A percentile compares a stretch with the other conserved stretches of the same genome.
These are phyloP conservation scores for Claviceps paspali DNA, from an alignment of 2,329 filamentous ascomycete species.

Conservation along the genomic window DNA sequence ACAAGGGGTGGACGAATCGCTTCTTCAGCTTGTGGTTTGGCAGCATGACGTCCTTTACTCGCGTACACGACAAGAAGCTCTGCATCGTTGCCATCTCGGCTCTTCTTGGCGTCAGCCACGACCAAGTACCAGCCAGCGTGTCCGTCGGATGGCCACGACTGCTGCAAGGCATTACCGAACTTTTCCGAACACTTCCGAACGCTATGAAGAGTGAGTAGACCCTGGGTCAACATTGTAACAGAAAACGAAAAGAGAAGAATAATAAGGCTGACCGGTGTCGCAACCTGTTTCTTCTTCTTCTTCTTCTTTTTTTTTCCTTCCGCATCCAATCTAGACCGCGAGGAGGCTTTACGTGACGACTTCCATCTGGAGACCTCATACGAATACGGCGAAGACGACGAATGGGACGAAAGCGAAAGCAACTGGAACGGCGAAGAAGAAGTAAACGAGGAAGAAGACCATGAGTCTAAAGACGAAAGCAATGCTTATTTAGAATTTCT, in stretches of 20 bases:
- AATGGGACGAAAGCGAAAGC: conserved; percentile 68
- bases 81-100: conserved; percentile 88
- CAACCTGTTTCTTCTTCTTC: too few species aligned
- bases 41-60: conserved; percentile 80
- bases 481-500: conserved; percentile 92
- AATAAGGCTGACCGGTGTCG: too few species aligned
- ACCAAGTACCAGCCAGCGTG: conserved; percentile 80
- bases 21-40: conserved; percentile 99
- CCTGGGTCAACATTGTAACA: too few species aligned
- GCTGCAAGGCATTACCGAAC: conserved; percentile 69
- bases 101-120: conserved; percentile 62
- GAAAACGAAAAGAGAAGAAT: too few species aligned
- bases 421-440: conserved; percentile 66
- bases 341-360: conserved; percentile 83
- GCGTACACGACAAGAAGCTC: conserved; percentile 97
- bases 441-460: conserved; percentile 46
- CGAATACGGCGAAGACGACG: conserved; percentile 58
- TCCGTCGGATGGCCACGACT: conserved; percentile 90
- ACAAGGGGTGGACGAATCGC: conserved; percentile 90
- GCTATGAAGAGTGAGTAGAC: conserved; percentile 64
- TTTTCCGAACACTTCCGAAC: conserved; percentile 82
- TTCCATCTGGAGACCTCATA: conserved; percentile 53
- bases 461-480: conserved; percentile 74
- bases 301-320: neutral
- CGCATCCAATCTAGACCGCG: conserved; percentile 60